phyloP scores from a whole-genome alignment of 2,329 filamentous ascomycete genomes.

The Pezizomycotina sp. region DNA sequence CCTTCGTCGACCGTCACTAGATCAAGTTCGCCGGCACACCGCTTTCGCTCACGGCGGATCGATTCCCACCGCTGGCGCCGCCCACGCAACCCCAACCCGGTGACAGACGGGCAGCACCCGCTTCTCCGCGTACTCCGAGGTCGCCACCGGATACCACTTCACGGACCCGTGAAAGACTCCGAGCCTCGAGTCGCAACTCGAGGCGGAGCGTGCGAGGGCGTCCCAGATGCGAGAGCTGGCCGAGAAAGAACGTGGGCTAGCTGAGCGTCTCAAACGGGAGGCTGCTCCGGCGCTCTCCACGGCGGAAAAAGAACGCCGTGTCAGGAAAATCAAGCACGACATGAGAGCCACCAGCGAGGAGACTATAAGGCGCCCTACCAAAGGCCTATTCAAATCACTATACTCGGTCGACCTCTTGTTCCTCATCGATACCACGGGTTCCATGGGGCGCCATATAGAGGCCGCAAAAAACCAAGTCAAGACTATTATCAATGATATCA shows the following conservation, averaged over 20 bases:
- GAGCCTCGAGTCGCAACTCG: background rate
- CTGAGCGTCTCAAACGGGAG: background rate
- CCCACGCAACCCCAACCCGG: background rate
- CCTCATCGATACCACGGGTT: conserved; percentile 29
- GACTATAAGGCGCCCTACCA: conserved; percentile 18
- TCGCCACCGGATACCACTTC: background rate
- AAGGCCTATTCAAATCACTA: conserved; percentile 27
- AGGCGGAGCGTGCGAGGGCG: too few relatives aligned
- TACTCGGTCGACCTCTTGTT: conserved; percentile 30
- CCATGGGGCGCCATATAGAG: conserved; percentile 27
- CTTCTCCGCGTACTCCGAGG: background rate
- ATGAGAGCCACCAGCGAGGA: conserved; percentile 10
- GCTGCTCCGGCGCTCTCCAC: background rate
- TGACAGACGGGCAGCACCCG: background rate
- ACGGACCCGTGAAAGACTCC: conserved; percentile 3
- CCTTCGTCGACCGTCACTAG: too few relatives aligned
- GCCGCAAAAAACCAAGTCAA: conserved; percentile 29
- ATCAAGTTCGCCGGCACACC: too few relatives aligned
- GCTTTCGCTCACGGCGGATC: too few relatives aligned
- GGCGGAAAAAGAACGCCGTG: conserved; percentile 4
- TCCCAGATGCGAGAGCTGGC: background rate
- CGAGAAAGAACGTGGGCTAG: background rate
- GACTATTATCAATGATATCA: conserved; percentile 28
- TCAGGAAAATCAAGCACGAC: conserved; percentile 10
- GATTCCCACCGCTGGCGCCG: too few relatives aligned